Conservation (phyloP, 2,329 filamentous ascomycete species). For the Colletotrichum phormii region DNA sequence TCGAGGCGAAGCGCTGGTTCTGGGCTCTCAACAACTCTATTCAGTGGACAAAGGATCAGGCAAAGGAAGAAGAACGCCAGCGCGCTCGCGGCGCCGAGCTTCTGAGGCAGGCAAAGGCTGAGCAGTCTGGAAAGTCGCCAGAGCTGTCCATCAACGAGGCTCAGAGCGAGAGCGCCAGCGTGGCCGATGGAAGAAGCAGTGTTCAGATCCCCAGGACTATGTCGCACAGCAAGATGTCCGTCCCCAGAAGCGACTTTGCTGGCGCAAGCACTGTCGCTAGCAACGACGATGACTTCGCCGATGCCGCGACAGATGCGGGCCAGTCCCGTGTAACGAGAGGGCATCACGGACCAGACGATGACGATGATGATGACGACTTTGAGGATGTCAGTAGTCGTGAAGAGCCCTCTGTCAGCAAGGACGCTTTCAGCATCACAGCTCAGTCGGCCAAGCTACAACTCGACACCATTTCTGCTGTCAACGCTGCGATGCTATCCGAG, state of each 20-base stretch:
- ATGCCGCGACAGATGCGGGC: constrained; percentile 59
- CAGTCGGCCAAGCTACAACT: constrained; percentile 90
- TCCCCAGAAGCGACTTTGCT: constrained; percentile 48
- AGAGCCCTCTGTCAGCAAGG: constrained; percentile 80
- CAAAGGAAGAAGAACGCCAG: constrained; percentile 86
- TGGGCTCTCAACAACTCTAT: constrained; percentile 99
- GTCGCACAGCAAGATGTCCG: constrained; percentile 47
- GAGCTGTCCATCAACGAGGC: constrained; percentile 59
- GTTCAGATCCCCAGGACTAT: constrained; percentile 57
- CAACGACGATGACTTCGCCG: constrained; percentile 64
- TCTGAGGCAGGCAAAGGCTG: constrained; percentile 82
- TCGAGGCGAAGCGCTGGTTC: constrained; percentile 98
- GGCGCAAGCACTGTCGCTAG: constrained; percentile 61
- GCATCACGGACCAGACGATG: constrained; percentile 52
- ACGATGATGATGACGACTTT: constrained; percentile 80
- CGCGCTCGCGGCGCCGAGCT: constrained; percentile 80
- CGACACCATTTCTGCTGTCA: constrained; percentile 88
- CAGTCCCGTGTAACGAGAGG: constrained; percentile 49
- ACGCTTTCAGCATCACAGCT: constrained; percentile 96
- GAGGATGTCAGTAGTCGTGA: constrained; percentile 83
- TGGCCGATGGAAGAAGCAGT: constrained; percentile 58
- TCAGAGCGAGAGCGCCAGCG: constrained; percentile 64
- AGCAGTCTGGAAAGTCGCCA: constrained; percentile 67
- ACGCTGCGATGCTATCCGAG: constrained; percentile 82
- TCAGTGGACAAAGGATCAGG: constrained; percentile 97